Conservation (phyloP, 164 flowering plant genomes). For the Sextonia rubra region DNA sequence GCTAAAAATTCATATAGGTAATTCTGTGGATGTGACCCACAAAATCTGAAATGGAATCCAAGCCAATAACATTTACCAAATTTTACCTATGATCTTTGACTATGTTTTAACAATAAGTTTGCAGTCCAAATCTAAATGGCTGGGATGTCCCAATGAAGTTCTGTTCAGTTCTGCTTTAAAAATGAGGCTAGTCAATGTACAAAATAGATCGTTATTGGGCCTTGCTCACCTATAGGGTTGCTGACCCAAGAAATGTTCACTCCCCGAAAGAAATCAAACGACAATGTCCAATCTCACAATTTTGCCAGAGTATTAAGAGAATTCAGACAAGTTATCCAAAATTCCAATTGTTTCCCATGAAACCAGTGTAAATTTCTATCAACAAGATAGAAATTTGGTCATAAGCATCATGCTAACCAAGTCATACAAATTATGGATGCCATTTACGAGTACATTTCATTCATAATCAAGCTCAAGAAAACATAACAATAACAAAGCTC, state of each 20-base stretch:
- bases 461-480: neutral
- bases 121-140: neutral
- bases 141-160: neutral
- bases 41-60: neutral
- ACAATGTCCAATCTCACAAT: too few species aligned
- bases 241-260: too few species aligned
- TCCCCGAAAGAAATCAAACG: too few species aligned
- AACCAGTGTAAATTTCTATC: neutral
- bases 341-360: neutral
- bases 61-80: neutral
- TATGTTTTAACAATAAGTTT: neutral
- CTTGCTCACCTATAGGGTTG: neutral
- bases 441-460: too few species aligned
- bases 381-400: neutral
- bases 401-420: neutral
- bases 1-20: neutral
- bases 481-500: constrained; percentile 10
- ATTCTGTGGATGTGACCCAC: neutral
- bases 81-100: neutral
- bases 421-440: neutral
- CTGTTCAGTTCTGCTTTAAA: neutral
- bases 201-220: neutral
- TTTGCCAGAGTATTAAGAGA: too few species aligned
- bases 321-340: neutral
- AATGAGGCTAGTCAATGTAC: neutral